These are phyloP conservation scores for Naganishia vaughanmartiniae DNA, from an alignment of 768 basidiomycete genomes.

Conservation along the genomic window DNA sequence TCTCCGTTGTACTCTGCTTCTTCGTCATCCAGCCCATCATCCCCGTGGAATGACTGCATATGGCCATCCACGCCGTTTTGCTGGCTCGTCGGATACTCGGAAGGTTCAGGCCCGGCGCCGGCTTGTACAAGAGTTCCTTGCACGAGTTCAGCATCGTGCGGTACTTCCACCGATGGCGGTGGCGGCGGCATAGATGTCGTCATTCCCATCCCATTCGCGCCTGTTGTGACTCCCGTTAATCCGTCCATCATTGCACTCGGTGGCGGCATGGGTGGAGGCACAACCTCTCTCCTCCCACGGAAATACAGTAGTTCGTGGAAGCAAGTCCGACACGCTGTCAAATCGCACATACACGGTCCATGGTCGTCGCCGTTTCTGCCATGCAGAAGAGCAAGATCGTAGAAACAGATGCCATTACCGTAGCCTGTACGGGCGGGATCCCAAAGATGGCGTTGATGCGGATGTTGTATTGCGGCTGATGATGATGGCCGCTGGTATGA, in stretches of 20 bases:
- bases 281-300: slow-evolving; percentile 30
- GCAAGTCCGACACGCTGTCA: slow-evolving; percentile 32
- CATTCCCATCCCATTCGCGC: slow-evolving; percentile 13
- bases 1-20: slow-evolving; percentile 9
- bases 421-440: slow-evolving; percentile 30
- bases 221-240: not conserved
- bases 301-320: slow-evolving; percentile 36
- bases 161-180: slow-evolving; percentile 1
- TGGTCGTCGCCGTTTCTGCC: slow-evolving; percentile 37
- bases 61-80: slow-evolving; percentile 4
- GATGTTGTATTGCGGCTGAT: slow-evolving; percentile 26
- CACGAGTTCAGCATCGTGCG: not conserved
- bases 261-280: not conserved
- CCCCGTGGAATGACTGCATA: not conserved
- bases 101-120: slow-evolving; percentile 10
- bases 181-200: slow-evolving; percentile 16
- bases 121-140: not conserved
- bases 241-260: slow-evolving; percentile 19
- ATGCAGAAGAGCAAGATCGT: slow-evolving; percentile 44
- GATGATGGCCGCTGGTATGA: slow-evolving; percentile 14
- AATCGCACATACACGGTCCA: slow-evolving; percentile 34
- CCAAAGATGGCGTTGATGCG: slow-evolving; percentile 31
- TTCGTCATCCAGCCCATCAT: not conserved
- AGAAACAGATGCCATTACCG: slow-evolving; percentile 50
- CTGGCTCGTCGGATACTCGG: not conserved